A percentile compares a stretch with the other conserved stretches of the same genome.
These are phyloP conservation scores for Dalechampia spathulata DNA, from an alignment of 441 rosid species.

Conservation along the genomic window DNA sequence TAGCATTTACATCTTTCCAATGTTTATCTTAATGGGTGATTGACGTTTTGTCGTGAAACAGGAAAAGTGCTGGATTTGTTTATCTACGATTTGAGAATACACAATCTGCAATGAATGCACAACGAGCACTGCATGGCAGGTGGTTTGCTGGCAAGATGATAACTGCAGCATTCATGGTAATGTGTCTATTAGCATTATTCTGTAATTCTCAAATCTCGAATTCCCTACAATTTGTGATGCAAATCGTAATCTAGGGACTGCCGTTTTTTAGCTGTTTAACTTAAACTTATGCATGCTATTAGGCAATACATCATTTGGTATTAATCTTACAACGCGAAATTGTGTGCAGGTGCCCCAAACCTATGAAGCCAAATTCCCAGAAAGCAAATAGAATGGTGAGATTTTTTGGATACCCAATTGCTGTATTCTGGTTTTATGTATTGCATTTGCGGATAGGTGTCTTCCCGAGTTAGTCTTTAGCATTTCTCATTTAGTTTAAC, in stretches of 20 bases:
- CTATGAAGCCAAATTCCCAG: constrained; percentile 62
- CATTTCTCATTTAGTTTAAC: no score
- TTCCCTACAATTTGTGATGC: no score
- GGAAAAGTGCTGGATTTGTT: constrained; percentile 80
- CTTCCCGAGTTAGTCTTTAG: no score
- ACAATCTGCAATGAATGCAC: constrained; percentile 61
- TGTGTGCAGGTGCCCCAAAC: constrained; percentile 43
- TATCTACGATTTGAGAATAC: constrained; percentile 63
- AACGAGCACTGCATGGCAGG: constrained; percentile 87
- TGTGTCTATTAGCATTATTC: not conserved
- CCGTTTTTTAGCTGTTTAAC: no score
- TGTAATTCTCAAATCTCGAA: no score
- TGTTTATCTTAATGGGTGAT: not conserved
- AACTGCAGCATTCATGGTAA: constrained; percentile 81
- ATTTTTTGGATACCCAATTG: not conserved
- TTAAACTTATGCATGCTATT: not conserved
- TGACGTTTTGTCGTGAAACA: constrained; percentile 22
- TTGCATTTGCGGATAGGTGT: no score
- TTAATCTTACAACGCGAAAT: not conserved
- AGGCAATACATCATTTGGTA: not conserved
- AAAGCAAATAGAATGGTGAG: constrained; percentile 37
- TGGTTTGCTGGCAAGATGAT: constrained; percentile 99
- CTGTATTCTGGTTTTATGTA: not conserved
- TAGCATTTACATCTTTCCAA: no score
- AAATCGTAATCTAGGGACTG: not conserved